These are phyloP conservation scores for Daldinia loculata DNA, from an alignment of 495 filamentous ascomycete genomes.

Conservation along the genomic window DNA sequence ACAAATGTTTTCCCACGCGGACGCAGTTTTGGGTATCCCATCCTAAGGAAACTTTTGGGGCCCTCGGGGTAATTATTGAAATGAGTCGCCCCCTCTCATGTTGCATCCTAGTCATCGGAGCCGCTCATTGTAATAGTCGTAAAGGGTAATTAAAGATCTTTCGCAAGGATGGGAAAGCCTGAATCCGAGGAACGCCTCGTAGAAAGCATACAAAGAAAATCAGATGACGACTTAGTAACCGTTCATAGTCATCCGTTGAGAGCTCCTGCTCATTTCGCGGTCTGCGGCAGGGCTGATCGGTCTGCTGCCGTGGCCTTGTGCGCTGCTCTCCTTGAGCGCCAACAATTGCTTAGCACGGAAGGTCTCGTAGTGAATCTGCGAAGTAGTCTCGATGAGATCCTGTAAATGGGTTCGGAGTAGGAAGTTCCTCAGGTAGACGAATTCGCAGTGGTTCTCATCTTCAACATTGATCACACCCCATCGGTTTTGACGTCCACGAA, in stretches of 20 bases:
- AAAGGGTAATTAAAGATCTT: slow-evolving; percentile 33
- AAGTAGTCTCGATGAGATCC: slow-evolving; percentile 99
- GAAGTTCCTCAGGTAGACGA: slow-evolving; percentile 97
- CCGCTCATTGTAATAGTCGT: slow-evolving; percentile 36
- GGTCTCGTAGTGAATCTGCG: slow-evolving; percentile 99
- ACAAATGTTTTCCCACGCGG: slow-evolving; percentile 23
- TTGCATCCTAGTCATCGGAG: slow-evolving; percentile 23
- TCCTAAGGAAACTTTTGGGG: slow-evolving; percentile 27
- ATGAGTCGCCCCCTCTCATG: slow-evolving; percentile 21
- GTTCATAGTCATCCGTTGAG: slow-evolving; percentile 97
- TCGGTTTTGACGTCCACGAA: slow-evolving; percentile 96
- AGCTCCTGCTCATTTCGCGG: slow-evolving; percentile 93
- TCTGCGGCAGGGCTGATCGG: slow-evolving; percentile 96
- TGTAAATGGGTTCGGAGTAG: slow-evolving; percentile 94
- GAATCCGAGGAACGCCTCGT: slow-evolving; percentile 40
- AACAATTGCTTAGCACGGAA: slow-evolving; percentile 99
- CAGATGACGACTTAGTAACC: slow-evolving; percentile 71
- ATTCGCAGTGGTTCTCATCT: slow-evolving; percentile 99
- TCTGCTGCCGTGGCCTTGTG: slow-evolving; percentile 83
- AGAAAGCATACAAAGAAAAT: slow-evolving; percentile 40
- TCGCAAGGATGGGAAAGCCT: slow-evolving; percentile 32
- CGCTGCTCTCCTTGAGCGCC: slow-evolving; percentile 96
- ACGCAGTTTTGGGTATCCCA: slow-evolving; percentile 39
- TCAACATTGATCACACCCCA: slow-evolving; percentile 99
- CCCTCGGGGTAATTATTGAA: slow-evolving; percentile 31